Percentiles rank a stretch among this genome's conserved stretches.
Conservation (phyloP, 345 rosid genomes). For the Citrus hindsii region DNA sequence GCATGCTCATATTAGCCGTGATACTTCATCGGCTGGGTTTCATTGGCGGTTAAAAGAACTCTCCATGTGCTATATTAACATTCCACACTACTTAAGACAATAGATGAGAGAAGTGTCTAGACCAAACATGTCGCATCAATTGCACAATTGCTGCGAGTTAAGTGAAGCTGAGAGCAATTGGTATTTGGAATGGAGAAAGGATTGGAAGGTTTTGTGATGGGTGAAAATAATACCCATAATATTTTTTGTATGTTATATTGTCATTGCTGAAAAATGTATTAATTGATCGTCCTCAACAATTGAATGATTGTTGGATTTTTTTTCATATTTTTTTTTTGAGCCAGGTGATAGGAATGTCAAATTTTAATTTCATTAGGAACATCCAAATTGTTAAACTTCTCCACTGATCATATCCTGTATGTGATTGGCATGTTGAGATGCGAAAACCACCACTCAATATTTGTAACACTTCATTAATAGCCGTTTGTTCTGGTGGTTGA, state of each 20-base stretch:
- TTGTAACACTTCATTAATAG: no score
- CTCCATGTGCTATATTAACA: neutral
- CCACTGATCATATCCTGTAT: neutral
- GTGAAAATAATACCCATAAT: neutral
- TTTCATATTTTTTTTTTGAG: neutral
- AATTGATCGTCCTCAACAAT: neutral
- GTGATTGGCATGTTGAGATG: neutral
- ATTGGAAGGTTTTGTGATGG: neutral
- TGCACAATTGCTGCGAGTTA: neutral
- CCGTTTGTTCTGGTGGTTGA: no score
- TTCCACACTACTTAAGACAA: neutral
- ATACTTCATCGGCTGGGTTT: slow-evolving; percentile 79
- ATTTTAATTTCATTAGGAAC: neutral
- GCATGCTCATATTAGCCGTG: slow-evolving; percentile 77
- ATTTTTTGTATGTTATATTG: neutral
- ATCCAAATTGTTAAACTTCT: neutral
- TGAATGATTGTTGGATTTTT: neutral
- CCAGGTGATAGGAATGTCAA: neutral
- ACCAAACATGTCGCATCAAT: neutral
- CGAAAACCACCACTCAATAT: neutral
- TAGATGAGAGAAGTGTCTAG: neutral
- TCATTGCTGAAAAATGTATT: neutral
- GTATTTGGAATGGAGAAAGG: neutral
- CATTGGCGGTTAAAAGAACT: slow-evolving; percentile 50
- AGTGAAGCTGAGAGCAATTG: neutral